Conservation (phyloP, 1,284 basidiomycete genomes). For the Ustanciosporium gigantosporum region DNA sequence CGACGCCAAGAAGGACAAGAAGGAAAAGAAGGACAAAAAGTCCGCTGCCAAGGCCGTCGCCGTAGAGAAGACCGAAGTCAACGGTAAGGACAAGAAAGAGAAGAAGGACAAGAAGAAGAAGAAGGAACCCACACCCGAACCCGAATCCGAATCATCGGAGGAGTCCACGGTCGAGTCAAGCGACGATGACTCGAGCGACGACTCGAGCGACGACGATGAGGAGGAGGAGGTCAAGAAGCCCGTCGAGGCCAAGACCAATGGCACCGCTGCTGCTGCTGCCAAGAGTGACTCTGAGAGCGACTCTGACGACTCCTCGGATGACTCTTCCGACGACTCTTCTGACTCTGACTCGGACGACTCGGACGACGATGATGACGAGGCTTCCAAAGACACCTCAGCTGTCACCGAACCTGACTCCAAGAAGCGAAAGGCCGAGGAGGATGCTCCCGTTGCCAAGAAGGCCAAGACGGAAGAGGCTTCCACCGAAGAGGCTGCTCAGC, state of each 20-base stretch:
- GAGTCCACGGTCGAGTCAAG: constrained; percentile 1
- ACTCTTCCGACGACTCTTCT: constrained; percentile 13
- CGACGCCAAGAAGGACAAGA: too few relatives aligned
- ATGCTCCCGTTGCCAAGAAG: constrained; percentile 75
- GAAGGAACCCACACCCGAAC: constrained; percentile 41
- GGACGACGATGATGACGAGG: constrained; percentile 35
- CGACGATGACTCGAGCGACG: constrained; percentile 18
- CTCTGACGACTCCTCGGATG: constrained; percentile 20
- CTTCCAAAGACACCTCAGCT: constrained; percentile 58
- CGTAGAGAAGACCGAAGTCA: constrained; percentile 30
- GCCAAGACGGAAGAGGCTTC: constrained; percentile 68
- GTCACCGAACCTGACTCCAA: constrained; percentile 52
- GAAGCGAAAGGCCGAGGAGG: constrained; percentile 85
- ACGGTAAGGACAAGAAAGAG: constrained; percentile 41
- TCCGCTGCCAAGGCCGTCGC: constrained; percentile 16
- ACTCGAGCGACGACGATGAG: constrained; percentile 26
- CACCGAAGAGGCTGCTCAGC: constrained; percentile 49
- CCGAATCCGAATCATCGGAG: constrained; percentile 1
- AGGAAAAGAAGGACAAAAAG: constrained; percentile 42
- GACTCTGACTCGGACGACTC: constrained; percentile 32
- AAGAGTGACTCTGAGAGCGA: constrained; percentile 2
- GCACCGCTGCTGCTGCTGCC: constrained; percentile 22
- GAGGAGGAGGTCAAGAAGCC: constrained; percentile 26
- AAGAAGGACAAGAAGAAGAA: constrained; percentile 45
- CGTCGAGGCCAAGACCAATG: constrained; percentile 35